phyloP scores from a whole-genome alignment of 768 basidiomycete genomes.

The Mycena rosella region DNA sequence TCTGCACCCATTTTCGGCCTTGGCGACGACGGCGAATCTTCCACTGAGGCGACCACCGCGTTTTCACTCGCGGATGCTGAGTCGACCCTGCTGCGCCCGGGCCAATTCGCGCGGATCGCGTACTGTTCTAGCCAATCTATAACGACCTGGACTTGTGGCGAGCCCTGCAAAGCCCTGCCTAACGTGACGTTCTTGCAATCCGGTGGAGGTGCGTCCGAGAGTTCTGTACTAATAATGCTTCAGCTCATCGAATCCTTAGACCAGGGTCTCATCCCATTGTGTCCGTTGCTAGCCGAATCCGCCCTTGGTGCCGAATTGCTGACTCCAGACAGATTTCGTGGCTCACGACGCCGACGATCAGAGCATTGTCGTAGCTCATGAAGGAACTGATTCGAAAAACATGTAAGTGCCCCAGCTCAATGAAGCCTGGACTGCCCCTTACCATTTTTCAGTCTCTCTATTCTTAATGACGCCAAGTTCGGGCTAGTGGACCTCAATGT shows the following conservation, averaged over 20 bases:
- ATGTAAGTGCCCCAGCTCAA: slow-evolving; percentile 40
- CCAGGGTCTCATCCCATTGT: slow-evolving; percentile 45
- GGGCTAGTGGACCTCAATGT: slow-evolving; percentile 44
- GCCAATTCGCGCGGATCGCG: slow-evolving; percentile 51
- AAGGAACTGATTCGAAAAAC: slow-evolving; percentile 52
- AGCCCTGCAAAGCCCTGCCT: slow-evolving; percentile 5
- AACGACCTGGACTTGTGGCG: slow-evolving; percentile 39
- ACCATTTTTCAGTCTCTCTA: slow-evolving; percentile 44
- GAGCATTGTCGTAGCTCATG: slow-evolving; percentile 56
- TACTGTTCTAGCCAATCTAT: slow-evolving; percentile 53
- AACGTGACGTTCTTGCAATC: slow-evolving; percentile 32
- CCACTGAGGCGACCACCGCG: not conserved
- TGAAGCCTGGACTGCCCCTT: not conserved
- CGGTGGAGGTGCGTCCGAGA: slow-evolving; percentile 50
- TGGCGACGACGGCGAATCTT: not conserved
- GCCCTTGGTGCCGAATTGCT: not conserved
- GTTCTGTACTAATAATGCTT: not conserved
- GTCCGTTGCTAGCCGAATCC: slow-evolving; percentile 36
- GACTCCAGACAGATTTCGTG: slow-evolving; percentile 45
- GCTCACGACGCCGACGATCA: slow-evolving; percentile 50
- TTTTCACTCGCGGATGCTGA: not conserved
- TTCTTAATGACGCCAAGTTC: slow-evolving; percentile 52
- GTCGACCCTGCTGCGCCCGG: slow-evolving; percentile 42
- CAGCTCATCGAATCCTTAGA: slow-evolving; percentile 38
- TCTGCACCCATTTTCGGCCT: slow-evolving; percentile 25